phyloP scores from a whole-genome alignment of 148 eudicot genomes.

The Polygonum aviculare region DNA sequence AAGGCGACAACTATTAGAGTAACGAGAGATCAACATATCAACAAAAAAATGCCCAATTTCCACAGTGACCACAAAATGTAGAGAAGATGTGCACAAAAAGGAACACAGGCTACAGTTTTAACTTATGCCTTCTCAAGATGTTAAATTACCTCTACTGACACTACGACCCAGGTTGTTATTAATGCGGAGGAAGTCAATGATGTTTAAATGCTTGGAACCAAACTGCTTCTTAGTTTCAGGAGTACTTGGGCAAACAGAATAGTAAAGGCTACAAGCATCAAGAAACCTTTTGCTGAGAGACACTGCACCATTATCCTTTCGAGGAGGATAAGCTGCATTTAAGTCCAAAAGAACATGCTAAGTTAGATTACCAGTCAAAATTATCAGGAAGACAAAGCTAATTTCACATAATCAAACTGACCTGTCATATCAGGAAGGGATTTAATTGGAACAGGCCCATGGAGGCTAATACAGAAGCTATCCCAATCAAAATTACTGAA shows the following conservation, averaged over 20 bases:
- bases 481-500: constrained; percentile 97
- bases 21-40: background rate
- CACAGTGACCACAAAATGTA: background rate
- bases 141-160: constrained; percentile 75
- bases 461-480: constrained; percentile 75
- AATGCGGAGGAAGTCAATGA: constrained; percentile 77
- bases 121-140: background rate
- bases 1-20: background rate
- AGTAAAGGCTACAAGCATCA: constrained; percentile 63
- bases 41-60: background rate
- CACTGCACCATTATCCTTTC: constrained; percentile 64
- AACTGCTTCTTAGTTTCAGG: constrained; percentile 70
- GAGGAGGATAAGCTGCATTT: constrained; percentile 70
- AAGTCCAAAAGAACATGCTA: background rate
- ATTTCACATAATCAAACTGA: constrained; percentile 13
- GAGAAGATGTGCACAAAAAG: background rate
- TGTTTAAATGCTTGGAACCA: constrained; percentile 72
- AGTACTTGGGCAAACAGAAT: constrained; percentile 67
- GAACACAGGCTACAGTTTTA: background rate
- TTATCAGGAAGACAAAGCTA: background rate
- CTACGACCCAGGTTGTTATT: constrained; percentile 92
- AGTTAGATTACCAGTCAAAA: constrained; percentile 4
- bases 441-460: constrained; percentile 82
- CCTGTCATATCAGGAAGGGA: constrained; percentile 82
- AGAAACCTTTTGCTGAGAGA: constrained; percentile 67